A percentile compares a stretch with the other conserved stretches of the same genome.
These are phyloP conservation scores for Agrocybe chaxingu DNA, from an alignment of 768 basidiomycete genomes.

Conservation along the genomic window DNA sequence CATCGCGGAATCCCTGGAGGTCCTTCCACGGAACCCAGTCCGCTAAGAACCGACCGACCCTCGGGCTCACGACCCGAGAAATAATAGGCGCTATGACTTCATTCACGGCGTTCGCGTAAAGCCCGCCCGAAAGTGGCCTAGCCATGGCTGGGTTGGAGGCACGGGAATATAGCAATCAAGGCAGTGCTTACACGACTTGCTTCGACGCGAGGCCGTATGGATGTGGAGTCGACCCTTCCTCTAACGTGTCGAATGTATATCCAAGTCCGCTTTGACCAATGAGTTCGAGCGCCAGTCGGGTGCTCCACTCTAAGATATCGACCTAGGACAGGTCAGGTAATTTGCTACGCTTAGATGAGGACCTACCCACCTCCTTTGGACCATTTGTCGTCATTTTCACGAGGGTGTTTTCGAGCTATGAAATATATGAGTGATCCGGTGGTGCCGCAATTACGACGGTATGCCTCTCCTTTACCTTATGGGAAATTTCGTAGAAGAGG, in stretches of 20 bases:
- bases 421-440: too few relatives aligned
- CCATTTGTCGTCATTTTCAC: slow-evolving; percentile 23
- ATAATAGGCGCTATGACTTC: slow-evolving; percentile 14
- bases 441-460: too few relatives aligned
- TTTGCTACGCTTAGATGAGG: background rate
- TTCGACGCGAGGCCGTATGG: slow-evolving; percentile 30
- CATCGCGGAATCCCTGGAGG: slow-evolving; percentile 26
- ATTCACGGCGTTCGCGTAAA: background rate
- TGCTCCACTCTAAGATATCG: slow-evolving; percentile 35
- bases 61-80: slow-evolving; percentile 21
- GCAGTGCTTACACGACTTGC: slow-evolving; percentile 23
- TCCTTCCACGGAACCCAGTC: slow-evolving; percentile 27
- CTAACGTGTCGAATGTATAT: slow-evolving; percentile 38
- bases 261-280: slow-evolving; percentile 49
- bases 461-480: background rate
- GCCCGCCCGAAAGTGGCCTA: slow-evolving; percentile 5
- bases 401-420: slow-evolving; percentile 27
- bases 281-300: slow-evolving; percentile 44
- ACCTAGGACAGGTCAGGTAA: slow-evolving; percentile 19
- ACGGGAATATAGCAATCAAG: background rate
- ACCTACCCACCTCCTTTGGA: slow-evolving; percentile 23
- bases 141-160: slow-evolving; percentile 9
- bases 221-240: slow-evolving; percentile 23
- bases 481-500: slow-evolving; percentile 28
- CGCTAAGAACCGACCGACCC: slow-evolving; percentile 32